Evolutionary conservation across 352 stramenopile species (phyloP), one percentile per base, ranked within the genome.

Genomic region (Phytopythium kandeliae): DNA sequence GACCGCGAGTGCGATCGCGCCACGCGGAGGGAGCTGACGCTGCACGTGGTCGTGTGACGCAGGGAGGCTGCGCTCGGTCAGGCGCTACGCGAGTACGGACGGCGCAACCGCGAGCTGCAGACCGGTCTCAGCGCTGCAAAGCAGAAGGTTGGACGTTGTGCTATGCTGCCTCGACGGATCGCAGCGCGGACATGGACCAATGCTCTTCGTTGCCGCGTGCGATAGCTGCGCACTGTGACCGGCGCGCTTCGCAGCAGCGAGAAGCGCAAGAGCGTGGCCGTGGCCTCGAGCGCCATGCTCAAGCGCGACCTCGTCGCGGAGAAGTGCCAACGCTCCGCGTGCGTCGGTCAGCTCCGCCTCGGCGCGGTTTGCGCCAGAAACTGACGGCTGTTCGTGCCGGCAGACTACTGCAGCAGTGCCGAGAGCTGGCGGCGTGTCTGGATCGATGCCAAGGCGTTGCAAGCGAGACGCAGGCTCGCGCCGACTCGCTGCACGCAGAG

Each of bases 241-340:
- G 57, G 62, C 7, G 63, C 62, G 16, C 60, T 84, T 24, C 54
- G 56, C 16, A 67, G 49, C 35, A 79, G 68, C 37, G 56, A 79
- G 42, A 67, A 63, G 54, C 63, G 68, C 34, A 79, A 77, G 55
- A 55, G 45, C 10, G 62, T 70, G 16, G 63, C 60, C 3, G 38
- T 74, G 24, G 62, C 57, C 0, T 51, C 64, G n/a, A 69, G 58
- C 17, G 57, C 58, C 28, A 56, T 48, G 30, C 57, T 87, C 26
- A 84, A 81, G 55, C 71, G 74, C 31, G 57, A 72, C 16, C 54
- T 88, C 31, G 67, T 86, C n/a, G 19, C 77, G 48, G 73, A 84
- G 48, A 62, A 65, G 25, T 82, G 71, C 31, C 73, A 85, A 52
- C 73, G 76, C 34, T 65, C 71, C 52, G 71, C 80, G 73, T 86